phyloP scores from a whole-genome alignment of 768 basidiomycete species.

The Cyathus striatus region DNA sequence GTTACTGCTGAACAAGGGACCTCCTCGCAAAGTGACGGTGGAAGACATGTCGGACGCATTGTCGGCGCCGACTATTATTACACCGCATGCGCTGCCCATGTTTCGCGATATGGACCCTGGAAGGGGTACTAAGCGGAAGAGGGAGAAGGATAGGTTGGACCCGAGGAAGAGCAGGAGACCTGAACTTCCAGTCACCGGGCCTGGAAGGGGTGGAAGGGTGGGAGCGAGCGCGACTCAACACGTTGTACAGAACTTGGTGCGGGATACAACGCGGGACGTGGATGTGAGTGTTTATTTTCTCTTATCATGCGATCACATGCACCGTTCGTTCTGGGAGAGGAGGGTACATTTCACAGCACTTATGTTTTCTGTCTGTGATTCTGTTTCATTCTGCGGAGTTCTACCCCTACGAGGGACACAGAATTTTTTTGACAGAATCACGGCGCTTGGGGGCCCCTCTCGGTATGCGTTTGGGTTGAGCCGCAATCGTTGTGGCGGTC shows the following conservation, averaged over 20 bases:
- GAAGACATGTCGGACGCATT: conserved; percentile 89
- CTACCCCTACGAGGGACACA: not conserved
- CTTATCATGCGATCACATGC: conserved; percentile 6
- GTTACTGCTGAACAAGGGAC: conserved; percentile 82
- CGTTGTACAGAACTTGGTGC: conserved; percentile 90
- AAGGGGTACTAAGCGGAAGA: conserved; percentile 77
- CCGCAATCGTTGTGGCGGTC: too few relatives aligned
- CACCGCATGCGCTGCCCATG: conserved; percentile 90
- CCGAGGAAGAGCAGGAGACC: conserved; percentile 90
- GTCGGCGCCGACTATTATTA: conserved; percentile 82
- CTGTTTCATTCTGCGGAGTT: not conserved
- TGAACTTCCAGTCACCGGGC: conserved; percentile 88
- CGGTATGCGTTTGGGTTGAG: too few relatives aligned
- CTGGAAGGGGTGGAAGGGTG: conserved; percentile 89
- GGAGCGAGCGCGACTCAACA: conserved; percentile 97
- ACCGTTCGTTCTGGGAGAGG: conserved; percentile 1
- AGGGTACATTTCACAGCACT: not conserved
- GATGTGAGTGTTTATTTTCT: conserved; percentile 68
- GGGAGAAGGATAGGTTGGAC: conserved; percentile 85
- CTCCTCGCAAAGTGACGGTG: conserved; percentile 71
- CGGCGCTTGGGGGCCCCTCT: not conserved
- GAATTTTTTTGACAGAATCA: not conserved
- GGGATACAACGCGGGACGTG: conserved; percentile 86
- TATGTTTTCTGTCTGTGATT: too few relatives aligned
- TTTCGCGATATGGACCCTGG: conserved; percentile 80